Base-by-base conservation (phyloP, 495 filamentous ascomycete species). In the Hypoxylon perforatum region DNA sequence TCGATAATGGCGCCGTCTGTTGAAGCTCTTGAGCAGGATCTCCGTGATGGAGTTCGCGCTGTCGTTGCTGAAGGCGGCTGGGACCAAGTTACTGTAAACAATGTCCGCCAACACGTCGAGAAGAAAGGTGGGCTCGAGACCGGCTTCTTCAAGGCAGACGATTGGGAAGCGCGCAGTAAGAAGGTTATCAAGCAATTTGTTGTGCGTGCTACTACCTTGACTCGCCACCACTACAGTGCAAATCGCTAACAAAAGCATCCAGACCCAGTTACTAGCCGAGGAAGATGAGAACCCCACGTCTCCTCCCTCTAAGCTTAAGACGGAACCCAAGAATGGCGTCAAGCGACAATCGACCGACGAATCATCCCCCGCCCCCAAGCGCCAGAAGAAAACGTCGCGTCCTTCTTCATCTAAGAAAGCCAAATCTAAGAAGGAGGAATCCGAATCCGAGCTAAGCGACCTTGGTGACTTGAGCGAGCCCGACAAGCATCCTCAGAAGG, bases 91-190 rank as follows among this genome's bases (percentile, higher is more conserved):
- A 93, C 93, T 0, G 86, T 96, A 70, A 94, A 92, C 59, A 81
- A 83, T 42, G 86, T 92, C 42, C 90, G 94, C 36, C 79, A 86
- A 33, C 80, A 80, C 1, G 89, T 85, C 2, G 92, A 94, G 69
- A 76, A 87, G 65, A 73, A 88, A 42, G 75, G 93, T 6, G 81
- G 77, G 22, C 83, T 99, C 1, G 82, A 84, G 2, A 78, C 84
- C 4, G 91, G 85, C 0, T 97, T 91, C 69, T 88, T 96, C 70
- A 91, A 88, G 66, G 75, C 85, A 41, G 74, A 66, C 3, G 74
- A 82, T 15, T 97, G 94, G 95, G 96, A 95, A 69, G 73, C 79
- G n/a, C 85, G 84, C 66, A 96, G 92, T 77, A 92, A 96, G 58
- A 68, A 82, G 15, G 72, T 96, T 25, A 92, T 97, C 55, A 82